phyloP scores from a whole-genome alignment of 176 grass and related monocot genomes.

The Phragmites australis region DNA sequence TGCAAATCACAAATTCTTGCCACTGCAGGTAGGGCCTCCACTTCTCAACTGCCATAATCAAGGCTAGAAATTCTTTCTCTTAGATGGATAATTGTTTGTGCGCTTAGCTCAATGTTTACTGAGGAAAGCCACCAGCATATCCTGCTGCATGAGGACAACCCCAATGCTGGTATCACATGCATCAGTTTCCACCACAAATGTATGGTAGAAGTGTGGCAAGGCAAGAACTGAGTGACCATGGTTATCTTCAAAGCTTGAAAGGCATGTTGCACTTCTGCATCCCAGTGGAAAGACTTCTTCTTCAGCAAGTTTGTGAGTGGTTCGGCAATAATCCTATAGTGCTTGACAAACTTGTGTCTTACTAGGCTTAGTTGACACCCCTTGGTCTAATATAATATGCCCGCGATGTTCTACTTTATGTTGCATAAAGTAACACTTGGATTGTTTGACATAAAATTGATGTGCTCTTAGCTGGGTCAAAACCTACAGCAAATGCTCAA shows the following conservation, averaged over 20 bases:
- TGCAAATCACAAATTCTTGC: neutral
- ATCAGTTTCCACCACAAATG: neutral
- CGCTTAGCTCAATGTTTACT: too few relatives aligned
- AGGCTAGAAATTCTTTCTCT: neutral
- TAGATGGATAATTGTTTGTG: too few relatives aligned
- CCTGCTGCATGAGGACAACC: too few relatives aligned
- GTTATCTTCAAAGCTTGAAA: neutral
- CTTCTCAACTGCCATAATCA: neutral
- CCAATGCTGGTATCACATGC: too few relatives aligned
- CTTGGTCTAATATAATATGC: too few relatives aligned
- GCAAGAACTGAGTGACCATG: neutral
- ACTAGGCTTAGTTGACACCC: too few relatives aligned
- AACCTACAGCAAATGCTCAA: too few relatives aligned
- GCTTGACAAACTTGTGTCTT: neutral
- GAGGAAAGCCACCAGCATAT: too few relatives aligned
- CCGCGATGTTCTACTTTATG: too few relatives aligned
- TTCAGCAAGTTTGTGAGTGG: neutral
- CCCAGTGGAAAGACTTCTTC: neutral
- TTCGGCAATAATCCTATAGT: neutral
- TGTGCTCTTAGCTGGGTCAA: too few relatives aligned
- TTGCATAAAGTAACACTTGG: too few relatives aligned
- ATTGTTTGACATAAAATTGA: too few relatives aligned
- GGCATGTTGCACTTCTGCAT: neutral
- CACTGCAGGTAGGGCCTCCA: neutral
- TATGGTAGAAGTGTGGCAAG: neutral